phyloP scores from a whole-genome alignment of 2,329 filamentous ascomycete species.

The Cercospora nicotianae region DNA sequence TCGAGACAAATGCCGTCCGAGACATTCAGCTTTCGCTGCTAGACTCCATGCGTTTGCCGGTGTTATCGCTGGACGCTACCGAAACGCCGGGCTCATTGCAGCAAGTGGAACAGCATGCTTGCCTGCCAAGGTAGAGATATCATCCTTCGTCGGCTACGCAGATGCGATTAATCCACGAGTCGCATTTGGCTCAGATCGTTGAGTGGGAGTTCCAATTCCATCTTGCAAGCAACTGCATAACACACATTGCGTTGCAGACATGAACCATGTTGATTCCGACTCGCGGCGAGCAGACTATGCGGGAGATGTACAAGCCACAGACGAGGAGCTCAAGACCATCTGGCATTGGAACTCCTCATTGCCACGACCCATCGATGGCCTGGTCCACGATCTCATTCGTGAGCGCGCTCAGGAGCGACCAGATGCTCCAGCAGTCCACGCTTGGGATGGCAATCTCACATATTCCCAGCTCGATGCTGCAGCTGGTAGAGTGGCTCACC shows the following conservation, averaged over 20 bases:
- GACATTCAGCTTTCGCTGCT: not conserved
- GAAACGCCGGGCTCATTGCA: not conserved
- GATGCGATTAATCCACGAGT: not conserved
- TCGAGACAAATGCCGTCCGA: not conserved
- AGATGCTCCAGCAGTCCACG: constrained; percentile 29
- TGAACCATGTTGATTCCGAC: not conserved
- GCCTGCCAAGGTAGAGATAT: not conserved
- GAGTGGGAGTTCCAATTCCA: not conserved
- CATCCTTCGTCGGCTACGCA: not conserved
- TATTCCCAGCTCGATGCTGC: constrained; percentile 31
- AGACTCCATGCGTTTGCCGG: not conserved
- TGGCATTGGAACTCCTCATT: constrained; percentile 25
- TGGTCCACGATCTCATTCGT: constrained; percentile 30
- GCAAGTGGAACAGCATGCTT: not conserved
- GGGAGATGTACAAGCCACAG: not conserved
- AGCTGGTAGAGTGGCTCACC: constrained; percentile 23
- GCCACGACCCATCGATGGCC: constrained; percentile 19
- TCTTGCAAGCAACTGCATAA: not conserved
- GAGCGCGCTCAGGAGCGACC: constrained; percentile 24
- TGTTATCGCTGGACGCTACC: not conserved
- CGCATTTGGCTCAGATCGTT: not conserved
- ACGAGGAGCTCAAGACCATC: constrained; percentile 22
- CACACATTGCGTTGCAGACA: not conserved
- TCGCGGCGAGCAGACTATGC: not conserved
- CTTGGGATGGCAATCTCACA: constrained; percentile 33